These are phyloP conservation scores for Phylloporus sp. DNA, from an alignment of 768 basidiomycete genomes.

Conservation along the genomic window DNA sequence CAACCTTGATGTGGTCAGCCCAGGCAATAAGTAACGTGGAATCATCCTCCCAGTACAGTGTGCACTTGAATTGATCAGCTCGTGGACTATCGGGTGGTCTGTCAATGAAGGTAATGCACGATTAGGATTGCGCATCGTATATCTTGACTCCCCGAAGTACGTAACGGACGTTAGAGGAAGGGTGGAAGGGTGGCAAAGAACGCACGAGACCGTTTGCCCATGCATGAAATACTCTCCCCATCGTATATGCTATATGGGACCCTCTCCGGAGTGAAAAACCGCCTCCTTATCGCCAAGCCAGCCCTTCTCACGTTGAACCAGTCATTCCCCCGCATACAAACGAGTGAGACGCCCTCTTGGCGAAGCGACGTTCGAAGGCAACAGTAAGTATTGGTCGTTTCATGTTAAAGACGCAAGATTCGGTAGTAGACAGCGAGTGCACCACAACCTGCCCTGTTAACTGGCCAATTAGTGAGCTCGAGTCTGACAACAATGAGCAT, in stretches of 20 bases:
- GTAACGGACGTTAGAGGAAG: background rate
- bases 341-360: constrained; percentile 66
- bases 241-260: constrained; percentile 87
- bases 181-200: constrained; percentile 1
- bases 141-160: constrained; percentile 82
- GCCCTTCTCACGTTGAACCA: constrained; percentile 89
- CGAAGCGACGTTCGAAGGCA: constrained; percentile 86
- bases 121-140: constrained; percentile 75
- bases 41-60: constrained; percentile 89
- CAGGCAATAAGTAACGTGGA: constrained; percentile 86
- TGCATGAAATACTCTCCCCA: constrained; percentile 87
- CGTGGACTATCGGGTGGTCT: constrained; percentile 78
- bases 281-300: constrained; percentile 96
- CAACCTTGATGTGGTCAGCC: constrained; percentile 92
- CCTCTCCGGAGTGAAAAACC: constrained; percentile 76
- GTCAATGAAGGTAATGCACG: constrained; percentile 81
- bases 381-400: constrained; percentile 89
- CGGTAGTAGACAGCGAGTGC: constrained; percentile 70
- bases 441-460: constrained; percentile 83
- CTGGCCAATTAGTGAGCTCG: constrained; percentile 41
- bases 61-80: constrained; percentile 92
- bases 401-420: constrained; percentile 83
- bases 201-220: constrained; percentile 93
- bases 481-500: constrained; percentile 34
- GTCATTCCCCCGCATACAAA: constrained; percentile 87